Percentiles rank a stretch among this genome's conserved stretches.
phyloP scores from a whole-genome alignment of 805 yeast species.

The Myxozyma monticola region DNA sequence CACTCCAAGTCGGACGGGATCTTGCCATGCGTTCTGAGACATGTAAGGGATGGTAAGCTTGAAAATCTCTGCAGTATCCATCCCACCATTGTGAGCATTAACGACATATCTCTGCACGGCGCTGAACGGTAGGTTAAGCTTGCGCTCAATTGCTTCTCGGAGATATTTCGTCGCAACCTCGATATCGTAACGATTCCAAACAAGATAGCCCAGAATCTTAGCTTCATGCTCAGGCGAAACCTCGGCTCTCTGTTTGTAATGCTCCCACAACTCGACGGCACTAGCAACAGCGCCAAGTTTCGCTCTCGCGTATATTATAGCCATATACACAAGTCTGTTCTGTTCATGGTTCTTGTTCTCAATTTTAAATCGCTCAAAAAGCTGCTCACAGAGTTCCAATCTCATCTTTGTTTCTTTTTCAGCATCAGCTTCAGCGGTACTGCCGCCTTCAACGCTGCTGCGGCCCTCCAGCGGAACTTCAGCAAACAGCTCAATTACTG shows the following conservation, averaged over 20 bases:
- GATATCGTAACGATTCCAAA: slow-evolving; percentile 6
- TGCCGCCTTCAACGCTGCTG: not conserved
- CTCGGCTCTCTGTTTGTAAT: not conserved
- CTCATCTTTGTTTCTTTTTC: not conserved
- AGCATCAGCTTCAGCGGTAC: not conserved
- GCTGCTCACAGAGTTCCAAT: not conserved
- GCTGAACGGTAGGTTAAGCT: not conserved
- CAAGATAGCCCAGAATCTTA: not conserved
- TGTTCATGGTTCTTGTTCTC: not conserved
- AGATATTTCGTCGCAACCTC: slow-evolving; percentile 13
- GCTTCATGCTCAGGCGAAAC: not conserved
- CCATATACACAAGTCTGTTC: not conserved
- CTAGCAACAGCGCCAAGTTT: slow-evolving; percentile 5
- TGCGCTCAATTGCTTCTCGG: slow-evolving; percentile 2
- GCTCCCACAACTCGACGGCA: not conserved
- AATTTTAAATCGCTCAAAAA: not conserved
- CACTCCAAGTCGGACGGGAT: not conserved
- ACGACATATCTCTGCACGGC: slow-evolving; percentile 1
- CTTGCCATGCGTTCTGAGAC: not conserved
- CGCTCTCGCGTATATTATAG: slow-evolving; percentile 5
- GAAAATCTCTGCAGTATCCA: slow-evolving; percentile 1
- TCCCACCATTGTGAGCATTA: slow-evolving; percentile 1
- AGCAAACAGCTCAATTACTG: slow-evolving; percentile 19
- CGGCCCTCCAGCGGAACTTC: slow-evolving; percentile 4
- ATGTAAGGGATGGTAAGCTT: not conserved